Base-by-base conservation (phyloP, 208 protist genomes). In the Wallacemonas sp. region DNA sequence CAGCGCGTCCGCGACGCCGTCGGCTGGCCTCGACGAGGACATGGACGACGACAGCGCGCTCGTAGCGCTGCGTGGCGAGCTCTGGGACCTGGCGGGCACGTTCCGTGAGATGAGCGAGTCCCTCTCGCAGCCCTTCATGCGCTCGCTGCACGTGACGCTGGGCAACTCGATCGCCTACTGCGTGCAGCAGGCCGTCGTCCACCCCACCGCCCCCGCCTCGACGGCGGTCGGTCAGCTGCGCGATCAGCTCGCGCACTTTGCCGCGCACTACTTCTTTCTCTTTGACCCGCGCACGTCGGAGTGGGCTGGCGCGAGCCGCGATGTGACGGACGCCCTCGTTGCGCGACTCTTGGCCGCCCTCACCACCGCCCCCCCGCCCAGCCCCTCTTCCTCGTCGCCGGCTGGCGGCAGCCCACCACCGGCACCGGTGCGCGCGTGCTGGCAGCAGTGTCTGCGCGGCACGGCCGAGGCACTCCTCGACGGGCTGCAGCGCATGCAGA, bases 251-350 rank as follows among this genome's bases (percentile, higher is more conserved):
- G 42, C 65, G 14, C 74, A 79, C 38, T 79, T 79, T 44, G 62
- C 69, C 16, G 67, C 69, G n/a, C 74, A 70, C 45, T 74, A 75
- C 65, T 79, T 79, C 45, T 79, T 79, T 18, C 38, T 79, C 1
- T 54, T 79, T 8, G 74, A 79, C 52, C 42, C 61, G 41, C 74
- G 68, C 33, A 75, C 74, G 20, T 71, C 74, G 28, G 74, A 67
- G 31, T 79, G 67, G 74, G 20, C 70, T 36, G 61, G 69, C 59
- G 64, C 65, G 12, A 75, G 74, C 11, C 74, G 74, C 26, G 28
- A 28, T 26, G 67, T 69, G 42, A 61, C 48, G 5, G 69, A 75
- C 45, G 26, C 45, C 18, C 46, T 75, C 46, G 57, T 79, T 42
- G 69, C 69, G 18, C 65, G 74, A 1, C 50, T 79, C 31, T 14